Conservation (phyloP, 305 asterid genomes). For the Solanum aculeatissimum region DNA sequence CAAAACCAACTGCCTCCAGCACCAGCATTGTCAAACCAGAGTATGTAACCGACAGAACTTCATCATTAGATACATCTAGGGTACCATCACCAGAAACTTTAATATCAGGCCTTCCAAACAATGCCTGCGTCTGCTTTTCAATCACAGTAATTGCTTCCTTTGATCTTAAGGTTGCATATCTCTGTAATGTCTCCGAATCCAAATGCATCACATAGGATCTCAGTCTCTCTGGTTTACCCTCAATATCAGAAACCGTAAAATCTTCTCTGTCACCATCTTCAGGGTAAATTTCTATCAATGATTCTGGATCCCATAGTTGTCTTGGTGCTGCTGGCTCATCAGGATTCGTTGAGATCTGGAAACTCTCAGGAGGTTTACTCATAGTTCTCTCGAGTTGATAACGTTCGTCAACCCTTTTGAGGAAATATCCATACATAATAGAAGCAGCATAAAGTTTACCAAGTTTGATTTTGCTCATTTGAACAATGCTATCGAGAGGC, state of each 20-base stretch:
- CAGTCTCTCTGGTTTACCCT: slow-evolving; percentile 50
- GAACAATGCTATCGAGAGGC: slow-evolving; percentile 52
- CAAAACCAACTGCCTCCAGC: slow-evolving; percentile 90
- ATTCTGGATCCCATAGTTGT: slow-evolving; percentile 76
- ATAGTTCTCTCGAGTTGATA: slow-evolving; percentile 82
- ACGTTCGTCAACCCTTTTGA: slow-evolving; percentile 76
- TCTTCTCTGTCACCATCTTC: slow-evolving; percentile 49
- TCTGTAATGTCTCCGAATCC: slow-evolving; percentile 88
- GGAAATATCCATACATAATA: slow-evolving; percentile 91
- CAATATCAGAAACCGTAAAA: slow-evolving; percentile 22
- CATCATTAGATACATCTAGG: slow-evolving; percentile 59
- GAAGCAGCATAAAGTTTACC: slow-evolving; percentile 98
- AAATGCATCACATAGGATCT: slow-evolving; percentile 86
- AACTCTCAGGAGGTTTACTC: slow-evolving; percentile 78
- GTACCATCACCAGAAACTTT: slow-evolving; percentile 56
- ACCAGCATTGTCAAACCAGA: slow-evolving; percentile 75
- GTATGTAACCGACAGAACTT: slow-evolving; percentile 48
- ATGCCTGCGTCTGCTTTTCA: slow-evolving; percentile 90
- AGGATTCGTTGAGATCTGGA: slow-evolving; percentile 22
- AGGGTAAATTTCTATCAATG: slow-evolving; percentile 58
- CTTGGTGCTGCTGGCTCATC: slow-evolving; percentile 42
- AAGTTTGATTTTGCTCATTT: slow-evolving; percentile 79
- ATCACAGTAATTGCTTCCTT: slow-evolving; percentile 76
- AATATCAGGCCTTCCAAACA: slow-evolving; percentile 88
- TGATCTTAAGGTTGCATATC: slow-evolving; percentile 85